A percentile compares a stretch with the other conserved stretches of the same genome.
phyloP scores from a whole-genome alignment of 2,329 filamentous ascomycete genomes.

The Fusarium sp. region DNA sequence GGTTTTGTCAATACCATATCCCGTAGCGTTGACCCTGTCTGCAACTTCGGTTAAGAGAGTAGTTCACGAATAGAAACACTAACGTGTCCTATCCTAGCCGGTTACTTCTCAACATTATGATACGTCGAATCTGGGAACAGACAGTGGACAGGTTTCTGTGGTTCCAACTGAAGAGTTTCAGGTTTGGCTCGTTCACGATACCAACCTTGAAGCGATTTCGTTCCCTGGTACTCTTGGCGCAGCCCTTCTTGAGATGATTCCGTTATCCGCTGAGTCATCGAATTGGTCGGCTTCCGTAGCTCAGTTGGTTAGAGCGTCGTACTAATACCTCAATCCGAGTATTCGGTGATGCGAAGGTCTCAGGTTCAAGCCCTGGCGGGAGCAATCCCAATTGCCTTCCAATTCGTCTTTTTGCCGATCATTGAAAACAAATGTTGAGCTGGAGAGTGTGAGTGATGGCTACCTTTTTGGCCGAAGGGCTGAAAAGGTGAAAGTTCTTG shows the following conservation, averaged over 20 bases:
- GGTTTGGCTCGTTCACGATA: neutral
- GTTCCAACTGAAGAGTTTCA: neutral
- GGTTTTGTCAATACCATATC: neutral
- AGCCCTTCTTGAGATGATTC: neutral
- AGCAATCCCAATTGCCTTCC: constrained; percentile 36
- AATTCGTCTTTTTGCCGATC: neutral
- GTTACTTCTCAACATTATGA: too few relatives aligned
- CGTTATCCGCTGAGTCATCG: neutral
- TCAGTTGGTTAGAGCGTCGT: constrained; percentile 38
- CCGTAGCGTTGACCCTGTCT: neutral
- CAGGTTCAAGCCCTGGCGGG: constrained; percentile 36
- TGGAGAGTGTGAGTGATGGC: neutral
- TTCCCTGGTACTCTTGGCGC: too few relatives aligned
- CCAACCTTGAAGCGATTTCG: neutral
- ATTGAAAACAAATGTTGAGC: neutral
- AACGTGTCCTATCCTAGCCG: too few relatives aligned
- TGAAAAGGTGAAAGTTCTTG: too few relatives aligned
- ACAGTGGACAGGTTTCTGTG: neutral
- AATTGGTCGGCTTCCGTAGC: constrained; percentile 13
- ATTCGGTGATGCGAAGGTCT: constrained; percentile 34
- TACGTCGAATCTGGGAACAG: too few relatives aligned
- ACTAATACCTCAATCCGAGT: constrained; percentile 33
- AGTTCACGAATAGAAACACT: neutral
- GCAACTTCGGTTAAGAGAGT: neutral
- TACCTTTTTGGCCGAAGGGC: neutral